Evolutionary conservation across 441 rosid species (phyloP).

Genomic region (Eutrema salsugineum): DNA sequence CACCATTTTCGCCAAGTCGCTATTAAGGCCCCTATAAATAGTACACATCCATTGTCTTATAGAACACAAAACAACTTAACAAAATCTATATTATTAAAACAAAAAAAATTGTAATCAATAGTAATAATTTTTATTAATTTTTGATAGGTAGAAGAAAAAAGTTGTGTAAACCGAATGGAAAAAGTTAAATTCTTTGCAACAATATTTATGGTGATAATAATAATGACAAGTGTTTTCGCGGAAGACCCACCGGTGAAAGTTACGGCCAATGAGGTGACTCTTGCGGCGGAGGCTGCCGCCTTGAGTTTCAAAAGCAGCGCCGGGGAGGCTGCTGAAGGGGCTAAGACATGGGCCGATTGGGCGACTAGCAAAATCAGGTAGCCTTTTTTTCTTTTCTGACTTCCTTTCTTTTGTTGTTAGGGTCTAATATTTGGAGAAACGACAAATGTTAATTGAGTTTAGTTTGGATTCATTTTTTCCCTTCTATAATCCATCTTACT

Average conservation of each 20-base stretch:
- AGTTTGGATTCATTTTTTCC: background rate
- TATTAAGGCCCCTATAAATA: slow-evolving; percentile 1
- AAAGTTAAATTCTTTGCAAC: background rate
- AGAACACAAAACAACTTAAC: background rate
- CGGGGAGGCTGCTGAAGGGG: slow-evolving; percentile 31
- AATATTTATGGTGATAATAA: slow-evolving; percentile 4
- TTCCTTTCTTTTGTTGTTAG: background rate
- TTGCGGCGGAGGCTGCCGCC: slow-evolving; percentile 31
- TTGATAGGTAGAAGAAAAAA: background rate
- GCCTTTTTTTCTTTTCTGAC: background rate
- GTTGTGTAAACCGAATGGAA: slow-evolving; percentile 3
- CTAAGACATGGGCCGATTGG: slow-evolving; percentile 34
- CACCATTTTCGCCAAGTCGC: background rate
- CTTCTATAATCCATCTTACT: background rate
- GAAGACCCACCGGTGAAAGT: slow-evolving; percentile 14
- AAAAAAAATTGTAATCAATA: slow-evolving; percentile 10
- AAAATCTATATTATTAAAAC: background rate
- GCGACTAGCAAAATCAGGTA: slow-evolving; percentile 26
- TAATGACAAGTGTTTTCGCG: slow-evolving; percentile 7
- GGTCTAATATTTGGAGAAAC: background rate
- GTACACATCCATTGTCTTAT: background rate
- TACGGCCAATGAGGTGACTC: slow-evolving; percentile 21
- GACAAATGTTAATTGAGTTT: background rate
- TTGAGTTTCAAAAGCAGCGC: slow-evolving; percentile 28
- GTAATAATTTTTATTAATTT: background rate